Percentiles rank a stretch among this genome's conserved stretches.
Evolutionary conservation across 495 filamentous ascomycete genomes (phyloP).

Genomic region (Penicillium silybi): DNA sequence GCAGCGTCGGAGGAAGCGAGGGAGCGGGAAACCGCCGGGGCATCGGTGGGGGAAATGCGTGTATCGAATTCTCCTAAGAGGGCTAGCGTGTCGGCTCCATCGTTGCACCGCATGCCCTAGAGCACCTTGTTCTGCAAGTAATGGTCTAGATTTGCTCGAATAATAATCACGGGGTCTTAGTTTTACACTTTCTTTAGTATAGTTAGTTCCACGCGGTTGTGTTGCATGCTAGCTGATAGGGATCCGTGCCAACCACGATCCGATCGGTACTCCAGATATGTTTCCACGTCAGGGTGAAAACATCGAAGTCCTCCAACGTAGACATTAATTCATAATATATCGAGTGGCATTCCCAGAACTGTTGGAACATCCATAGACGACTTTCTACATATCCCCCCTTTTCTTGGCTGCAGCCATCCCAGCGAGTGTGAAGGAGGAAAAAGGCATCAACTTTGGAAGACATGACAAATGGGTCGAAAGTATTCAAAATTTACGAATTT

Average conservation of each 20-base stretch:
- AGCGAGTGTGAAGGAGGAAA: too few species aligned
- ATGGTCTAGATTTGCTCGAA: neutral
- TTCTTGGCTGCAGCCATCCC: too few species aligned
- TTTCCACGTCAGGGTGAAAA: neutral
- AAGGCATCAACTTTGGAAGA: too few species aligned
- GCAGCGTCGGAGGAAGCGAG: neutral
- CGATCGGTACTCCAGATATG: neutral
- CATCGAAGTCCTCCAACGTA: too few species aligned
- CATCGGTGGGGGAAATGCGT: slow-evolving; percentile 8
- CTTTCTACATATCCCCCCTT: too few species aligned
- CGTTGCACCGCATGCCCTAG: neutral
- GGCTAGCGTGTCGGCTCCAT: slow-evolving; percentile 13
- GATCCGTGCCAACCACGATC: neutral
- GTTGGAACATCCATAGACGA: too few species aligned
- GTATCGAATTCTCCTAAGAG: slow-evolving; percentile 25
- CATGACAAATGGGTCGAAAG: too few species aligned
- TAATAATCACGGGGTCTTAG: neutral
- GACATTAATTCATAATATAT: too few species aligned
- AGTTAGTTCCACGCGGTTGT: neutral
- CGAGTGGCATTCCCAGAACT: too few species aligned
- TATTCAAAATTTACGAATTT: too few species aligned
- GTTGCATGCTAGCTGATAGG: neutral
- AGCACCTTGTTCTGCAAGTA: neutral
- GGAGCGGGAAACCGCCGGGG: neutral
- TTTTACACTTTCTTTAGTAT: neutral